Evolutionary conservation across 768 basidiomycete species (phyloP).

Genomic region (Russula ochroleuca): DNA sequence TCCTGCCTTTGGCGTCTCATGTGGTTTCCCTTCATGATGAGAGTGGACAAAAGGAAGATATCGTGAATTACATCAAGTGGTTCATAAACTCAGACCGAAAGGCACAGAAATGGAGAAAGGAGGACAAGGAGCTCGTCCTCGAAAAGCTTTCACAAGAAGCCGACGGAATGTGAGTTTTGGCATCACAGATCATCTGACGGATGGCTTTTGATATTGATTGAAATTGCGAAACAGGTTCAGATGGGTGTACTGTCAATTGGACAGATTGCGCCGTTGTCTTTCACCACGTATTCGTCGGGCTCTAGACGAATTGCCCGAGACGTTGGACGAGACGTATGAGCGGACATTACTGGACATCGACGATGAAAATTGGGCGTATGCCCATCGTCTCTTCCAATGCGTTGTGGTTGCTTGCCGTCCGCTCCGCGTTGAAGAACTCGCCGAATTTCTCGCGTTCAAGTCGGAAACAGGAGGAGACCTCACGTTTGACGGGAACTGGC

Average conservation of each 20-base stretch:
- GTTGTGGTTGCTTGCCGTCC: neutral
- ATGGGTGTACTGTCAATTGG: neutral
- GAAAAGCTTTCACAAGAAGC: neutral
- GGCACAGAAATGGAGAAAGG: neutral
- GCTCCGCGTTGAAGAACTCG: neutral
- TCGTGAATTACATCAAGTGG: neutral
- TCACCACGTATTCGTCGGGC: neutral
- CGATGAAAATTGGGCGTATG: neutral
- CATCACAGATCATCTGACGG: no score
- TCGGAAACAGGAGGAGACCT: neutral
- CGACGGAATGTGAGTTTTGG: neutral
- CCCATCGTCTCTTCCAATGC: neutral
- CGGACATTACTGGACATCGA: neutral
- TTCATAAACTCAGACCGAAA: neutral
- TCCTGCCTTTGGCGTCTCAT: neutral
- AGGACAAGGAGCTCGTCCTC: neutral
- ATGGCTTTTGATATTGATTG: neutral
- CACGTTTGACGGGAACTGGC: neutral
- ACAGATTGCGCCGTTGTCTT: neutral
- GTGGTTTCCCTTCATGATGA: neutral
- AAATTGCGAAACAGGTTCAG: neutral
- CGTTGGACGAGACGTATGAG: neutral
- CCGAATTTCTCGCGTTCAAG: neutral
- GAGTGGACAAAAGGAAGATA: neutral
- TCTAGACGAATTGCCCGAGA: neutral